Evolutionary conservation across 768 basidiomycete species (phyloP).

Genomic region (Podaxis sp.): DNA sequence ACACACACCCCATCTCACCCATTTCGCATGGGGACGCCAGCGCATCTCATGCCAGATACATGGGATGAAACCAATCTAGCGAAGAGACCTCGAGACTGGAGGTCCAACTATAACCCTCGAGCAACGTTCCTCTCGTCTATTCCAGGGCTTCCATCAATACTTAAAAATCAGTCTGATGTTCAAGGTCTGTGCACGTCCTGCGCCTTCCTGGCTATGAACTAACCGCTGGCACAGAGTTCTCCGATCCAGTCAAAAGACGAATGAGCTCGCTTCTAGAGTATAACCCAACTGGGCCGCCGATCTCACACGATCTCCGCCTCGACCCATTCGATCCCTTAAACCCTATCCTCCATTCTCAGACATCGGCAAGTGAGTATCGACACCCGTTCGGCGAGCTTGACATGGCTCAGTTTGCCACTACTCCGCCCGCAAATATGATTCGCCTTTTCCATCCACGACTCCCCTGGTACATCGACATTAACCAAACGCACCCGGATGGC

Average conservation of each 20-base stretch:
- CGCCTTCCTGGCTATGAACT: too few species aligned
- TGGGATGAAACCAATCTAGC: conserved; percentile 34
- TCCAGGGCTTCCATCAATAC: conserved; percentile 19
- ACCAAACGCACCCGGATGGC: conserved; percentile 8
- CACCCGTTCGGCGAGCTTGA: conserved; percentile 15
- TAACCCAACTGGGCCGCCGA: conserved; percentile 31
- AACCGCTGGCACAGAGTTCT: conserved; percentile 20
- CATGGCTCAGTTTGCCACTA: conserved; percentile 17
- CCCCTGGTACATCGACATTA: conserved; percentile 20
- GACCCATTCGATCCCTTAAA: conserved; percentile 28
- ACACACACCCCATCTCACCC: neutral
- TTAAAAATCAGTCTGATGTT: conserved; percentile 31
- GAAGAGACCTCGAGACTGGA: conserved; percentile 42
- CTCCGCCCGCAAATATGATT: conserved; percentile 12
- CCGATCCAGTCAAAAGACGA: conserved; percentile 30
- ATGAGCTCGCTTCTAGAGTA: conserved; percentile 31
- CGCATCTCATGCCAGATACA: conserved; percentile 18
- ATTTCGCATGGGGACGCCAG: neutral
- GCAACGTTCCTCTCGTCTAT: conserved; percentile 26
- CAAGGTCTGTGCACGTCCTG: conserved; percentile 25
- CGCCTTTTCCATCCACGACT: conserved; percentile 17
- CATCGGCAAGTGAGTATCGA: conserved; percentile 37
- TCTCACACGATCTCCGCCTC: conserved; percentile 52
- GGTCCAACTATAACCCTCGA: conserved; percentile 36
- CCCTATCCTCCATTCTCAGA: conserved; percentile 28